These are phyloP conservation scores for Acanthamoeba triangularis DNA, from an alignment of 208 protist species.

Conservation along the genomic window DNA sequence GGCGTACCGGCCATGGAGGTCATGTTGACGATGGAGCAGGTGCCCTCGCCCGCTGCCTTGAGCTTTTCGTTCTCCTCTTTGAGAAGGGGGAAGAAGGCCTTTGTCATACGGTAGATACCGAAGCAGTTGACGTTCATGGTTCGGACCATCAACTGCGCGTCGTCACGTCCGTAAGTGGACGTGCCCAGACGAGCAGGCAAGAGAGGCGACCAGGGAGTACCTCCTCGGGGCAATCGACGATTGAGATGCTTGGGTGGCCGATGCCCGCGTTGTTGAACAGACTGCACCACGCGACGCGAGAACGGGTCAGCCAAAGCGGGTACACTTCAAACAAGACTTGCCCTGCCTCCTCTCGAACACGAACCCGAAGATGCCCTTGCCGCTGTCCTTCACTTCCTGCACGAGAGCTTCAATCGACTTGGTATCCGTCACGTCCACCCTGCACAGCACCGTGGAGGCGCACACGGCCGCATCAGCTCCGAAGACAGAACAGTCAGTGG, in stretches of 20 bases:
- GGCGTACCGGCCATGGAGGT: slow-evolving; percentile 54
- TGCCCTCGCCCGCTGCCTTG: slow-evolving; percentile 8
- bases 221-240: background rate
- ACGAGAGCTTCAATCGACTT: background rate
- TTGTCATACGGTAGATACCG: slow-evolving; percentile 19
- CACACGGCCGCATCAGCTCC: background rate
- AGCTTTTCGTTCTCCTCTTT: slow-evolving; percentile 24
- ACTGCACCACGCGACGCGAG: background rate
- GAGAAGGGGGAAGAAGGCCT: slow-evolving; percentile 14
- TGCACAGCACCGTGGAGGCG: background rate
- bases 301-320: background rate
- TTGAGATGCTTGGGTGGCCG: background rate
- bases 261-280: slow-evolving; percentile 56
- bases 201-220: background rate
- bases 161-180: background rate
- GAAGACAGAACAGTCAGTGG: background rate
- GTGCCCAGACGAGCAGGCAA: background rate
- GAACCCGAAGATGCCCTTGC: slow-evolving; percentile 31
- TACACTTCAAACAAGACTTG: no score
- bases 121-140: slow-evolving; percentile 51
- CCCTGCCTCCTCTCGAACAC: no score
- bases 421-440: background rate
- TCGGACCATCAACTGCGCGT: background rate
- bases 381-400: background rate
- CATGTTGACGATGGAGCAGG: slow-evolving; percentile 55